phyloP scores from a whole-genome alignment of 345 rosid genomes.

The Corchorus capsularis region DNA sequence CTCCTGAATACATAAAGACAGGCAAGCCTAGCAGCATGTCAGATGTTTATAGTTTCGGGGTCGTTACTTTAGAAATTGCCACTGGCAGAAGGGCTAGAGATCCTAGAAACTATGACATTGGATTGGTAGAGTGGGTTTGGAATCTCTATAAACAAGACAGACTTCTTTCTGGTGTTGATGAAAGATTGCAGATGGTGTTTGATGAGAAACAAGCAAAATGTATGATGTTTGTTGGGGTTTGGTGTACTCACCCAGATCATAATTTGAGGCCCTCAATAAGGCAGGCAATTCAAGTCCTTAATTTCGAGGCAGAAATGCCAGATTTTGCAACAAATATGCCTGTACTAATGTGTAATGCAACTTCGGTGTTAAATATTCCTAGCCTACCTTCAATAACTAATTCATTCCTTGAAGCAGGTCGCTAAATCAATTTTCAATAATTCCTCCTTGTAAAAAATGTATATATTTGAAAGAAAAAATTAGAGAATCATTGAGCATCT shows the following conservation, averaged over 20 bases:
- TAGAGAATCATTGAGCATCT: no score
- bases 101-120: slow-evolving; percentile 17
- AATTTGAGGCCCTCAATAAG: slow-evolving; percentile 46
- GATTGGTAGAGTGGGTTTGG: slow-evolving; percentile 51
- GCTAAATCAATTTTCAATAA: no score
- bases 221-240: slow-evolving; percentile 47
- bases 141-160: slow-evolving; percentile 31
- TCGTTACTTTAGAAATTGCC: slow-evolving; percentile 42
- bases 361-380: neutral
- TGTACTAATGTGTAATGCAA: slow-evolving; percentile 45
- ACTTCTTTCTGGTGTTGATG: slow-evolving; percentile 27
- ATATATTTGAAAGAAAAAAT: no score
- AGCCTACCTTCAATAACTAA: no score
- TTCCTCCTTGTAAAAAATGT: no score
- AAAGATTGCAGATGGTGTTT: slow-evolving; percentile 25
- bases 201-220: slow-evolving; percentile 37
- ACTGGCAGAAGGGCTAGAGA: slow-evolving; percentile 36
- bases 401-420: no score
- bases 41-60: slow-evolving; percentile 45
- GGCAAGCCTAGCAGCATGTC: slow-evolving; percentile 41
- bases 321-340: slow-evolving; percentile 52
- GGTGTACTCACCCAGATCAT: slow-evolving; percentile 58
- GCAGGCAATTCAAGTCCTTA: slow-evolving; percentile 43
- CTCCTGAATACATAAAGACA: slow-evolving; percentile 36
- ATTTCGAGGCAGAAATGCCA: slow-evolving; percentile 47